These are phyloP conservation scores for Trifolium fragiferum DNA, from an alignment of 306 rosid genomes.

Conservation along the genomic window DNA sequence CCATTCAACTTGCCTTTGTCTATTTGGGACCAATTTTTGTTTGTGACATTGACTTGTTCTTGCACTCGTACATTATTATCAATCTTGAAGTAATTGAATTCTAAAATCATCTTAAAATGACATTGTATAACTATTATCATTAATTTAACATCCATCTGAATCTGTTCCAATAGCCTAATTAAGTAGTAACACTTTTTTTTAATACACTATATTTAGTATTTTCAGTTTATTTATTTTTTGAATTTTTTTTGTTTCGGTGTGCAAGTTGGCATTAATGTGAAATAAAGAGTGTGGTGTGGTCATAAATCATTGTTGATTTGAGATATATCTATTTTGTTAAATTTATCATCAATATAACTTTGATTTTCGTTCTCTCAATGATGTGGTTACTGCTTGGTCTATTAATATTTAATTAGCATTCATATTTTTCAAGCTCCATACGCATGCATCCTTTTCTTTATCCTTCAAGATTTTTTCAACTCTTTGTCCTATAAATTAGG, in stretches of 20 bases:
- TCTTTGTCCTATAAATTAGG: slow-evolving; percentile 39
- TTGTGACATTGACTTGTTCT: slow-evolving; percentile 42
- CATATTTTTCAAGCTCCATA: slow-evolving; percentile 42
- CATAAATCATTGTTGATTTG: slow-evolving; percentile 26
- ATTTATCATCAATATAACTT: slow-evolving; percentile 31
- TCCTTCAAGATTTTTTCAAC: slow-evolving; percentile 17
- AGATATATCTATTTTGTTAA: slow-evolving; percentile 27
- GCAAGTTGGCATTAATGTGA: slow-evolving; percentile 42
- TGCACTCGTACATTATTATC: slow-evolving; percentile 25
- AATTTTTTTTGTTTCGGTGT: not conserved
- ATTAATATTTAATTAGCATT: slow-evolving; percentile 40
- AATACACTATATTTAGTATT: not conserved
- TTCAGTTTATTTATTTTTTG: not conserved
- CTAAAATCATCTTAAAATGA: slow-evolving; percentile 32
- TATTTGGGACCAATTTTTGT: slow-evolving; percentile 41
- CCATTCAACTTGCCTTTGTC: slow-evolving; percentile 11
- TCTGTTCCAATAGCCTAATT: not conserved
- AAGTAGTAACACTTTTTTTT: not conserved
- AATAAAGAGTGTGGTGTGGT: slow-evolving; percentile 9
- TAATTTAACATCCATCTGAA: slow-evolving; percentile 1
- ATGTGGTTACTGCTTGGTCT: slow-evolving; percentile 32
- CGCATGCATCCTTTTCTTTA: slow-evolving; percentile 53
- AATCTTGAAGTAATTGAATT: slow-evolving; percentile 29
- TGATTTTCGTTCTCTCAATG: slow-evolving; percentile 42
- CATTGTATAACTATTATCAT: not conserved